These are phyloP conservation scores for Colletotrichum lindemuthianum DNA, from an alignment of 2,329 filamentous ascomycete species.

Conservation along the genomic window DNA sequence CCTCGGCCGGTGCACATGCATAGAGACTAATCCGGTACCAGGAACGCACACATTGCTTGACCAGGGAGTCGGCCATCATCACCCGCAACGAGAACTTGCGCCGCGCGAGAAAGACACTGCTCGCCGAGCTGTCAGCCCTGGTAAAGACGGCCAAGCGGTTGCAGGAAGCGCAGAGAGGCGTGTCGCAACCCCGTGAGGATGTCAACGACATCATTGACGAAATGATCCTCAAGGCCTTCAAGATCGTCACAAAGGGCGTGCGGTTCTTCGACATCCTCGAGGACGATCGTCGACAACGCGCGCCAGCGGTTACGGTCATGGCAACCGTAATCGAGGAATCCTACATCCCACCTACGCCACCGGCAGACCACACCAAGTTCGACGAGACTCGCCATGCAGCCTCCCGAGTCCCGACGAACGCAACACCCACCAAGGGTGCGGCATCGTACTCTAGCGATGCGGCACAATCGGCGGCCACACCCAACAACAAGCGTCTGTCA, in stretches of 20 bases:
- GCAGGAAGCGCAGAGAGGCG: slow-evolving; percentile 74
- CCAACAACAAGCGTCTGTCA: slow-evolving; percentile 59
- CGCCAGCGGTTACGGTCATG: slow-evolving; percentile 67
- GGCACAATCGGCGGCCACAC: slow-evolving; percentile 46
- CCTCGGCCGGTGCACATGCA: not conserved
- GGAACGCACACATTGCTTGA: slow-evolving; percentile 91
- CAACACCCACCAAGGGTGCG: slow-evolving; percentile 46
- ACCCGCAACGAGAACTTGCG: slow-evolving; percentile 80
- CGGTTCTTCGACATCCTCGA: slow-evolving; percentile 89
- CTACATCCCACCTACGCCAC: slow-evolving; percentile 70
- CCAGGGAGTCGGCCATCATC: slow-evolving; percentile 80
- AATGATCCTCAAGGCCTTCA: slow-evolving; percentile 93
- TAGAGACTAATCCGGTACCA: slow-evolving; percentile 47
- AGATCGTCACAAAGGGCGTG: slow-evolving; percentile 90
- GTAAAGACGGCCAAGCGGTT: slow-evolving; percentile 90
- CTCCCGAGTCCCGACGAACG: slow-evolving; percentile 48
- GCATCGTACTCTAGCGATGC: slow-evolving; percentile 49
- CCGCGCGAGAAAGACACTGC: slow-evolving; percentile 83
- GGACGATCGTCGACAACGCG: slow-evolving; percentile 64
- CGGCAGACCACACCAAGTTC: slow-evolving; percentile 65
- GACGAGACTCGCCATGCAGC: slow-evolving; percentile 53
- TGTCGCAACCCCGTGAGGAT: slow-evolving; percentile 59
- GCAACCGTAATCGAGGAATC: slow-evolving; percentile 68
- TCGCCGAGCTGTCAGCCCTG: slow-evolving; percentile 88
- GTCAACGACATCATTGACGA: slow-evolving; percentile 86